These are phyloP conservation scores for Fusarium piperis DNA, from an alignment of 2,329 filamentous ascomycete genomes.

Conservation along the genomic window DNA sequence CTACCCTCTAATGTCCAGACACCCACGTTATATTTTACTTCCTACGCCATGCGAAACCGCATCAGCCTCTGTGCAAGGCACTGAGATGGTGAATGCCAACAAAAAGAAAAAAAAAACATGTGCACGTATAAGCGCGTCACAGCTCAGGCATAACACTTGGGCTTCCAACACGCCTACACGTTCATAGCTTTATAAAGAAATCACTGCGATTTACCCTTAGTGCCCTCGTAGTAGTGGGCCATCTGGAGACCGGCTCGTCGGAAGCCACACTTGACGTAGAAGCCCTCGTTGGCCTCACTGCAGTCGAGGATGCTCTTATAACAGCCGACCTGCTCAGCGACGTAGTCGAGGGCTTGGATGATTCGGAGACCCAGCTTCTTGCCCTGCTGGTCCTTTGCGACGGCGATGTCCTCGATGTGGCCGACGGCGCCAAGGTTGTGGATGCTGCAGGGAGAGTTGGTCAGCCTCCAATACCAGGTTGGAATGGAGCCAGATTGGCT, in stretches of 20 bases:
- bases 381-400: slow-evolving; percentile 93
- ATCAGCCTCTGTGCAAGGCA: slow-evolving; percentile 38
- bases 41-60: slow-evolving; percentile 40
- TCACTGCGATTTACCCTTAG: slow-evolving; percentile 57
- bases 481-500: slow-evolving; percentile 47
- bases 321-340: slow-evolving; percentile 89
- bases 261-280: slow-evolving; percentile 98
- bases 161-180: neutral
- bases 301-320: slow-evolving; percentile 99
- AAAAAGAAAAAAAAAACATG: slow-evolving; percentile 13
- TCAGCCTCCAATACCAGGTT: slow-evolving; percentile 25
- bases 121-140: neutral
- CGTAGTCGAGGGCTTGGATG: slow-evolving; percentile 91
- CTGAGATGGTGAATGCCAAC: slow-evolving; percentile 18
- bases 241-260: slow-evolving; percentile 92
- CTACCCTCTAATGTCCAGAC: slow-evolving; percentile 28
- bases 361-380: slow-evolving; percentile 94
- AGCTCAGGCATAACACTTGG: neutral
- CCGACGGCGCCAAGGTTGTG: slow-evolving; percentile 85
- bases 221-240: slow-evolving; percentile 87
- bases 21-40: slow-evolving; percentile 43
- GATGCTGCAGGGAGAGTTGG: slow-evolving; percentile 62
- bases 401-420: slow-evolving; percentile 98
- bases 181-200: slow-evolving; percentile 13
- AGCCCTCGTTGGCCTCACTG: slow-evolving; percentile 94